Base-by-base conservation (phyloP, 2,329 filamentous ascomycete species). In the Fusarium praegraminearum region DNA sequence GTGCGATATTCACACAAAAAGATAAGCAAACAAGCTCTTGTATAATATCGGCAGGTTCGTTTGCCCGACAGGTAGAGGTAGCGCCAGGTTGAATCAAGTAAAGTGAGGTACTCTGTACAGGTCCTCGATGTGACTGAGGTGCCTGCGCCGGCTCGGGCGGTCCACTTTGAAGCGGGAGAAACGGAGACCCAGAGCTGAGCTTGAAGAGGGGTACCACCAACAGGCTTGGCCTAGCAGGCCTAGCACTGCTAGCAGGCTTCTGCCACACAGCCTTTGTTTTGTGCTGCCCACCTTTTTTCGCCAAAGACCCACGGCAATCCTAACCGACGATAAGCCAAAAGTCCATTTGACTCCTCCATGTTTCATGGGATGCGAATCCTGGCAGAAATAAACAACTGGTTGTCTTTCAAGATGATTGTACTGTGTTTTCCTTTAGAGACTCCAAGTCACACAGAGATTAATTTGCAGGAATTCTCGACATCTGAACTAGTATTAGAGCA, bases 81-180 rank as follows among this genome's bases (percentile, higher is more conserved):
- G 57, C 65, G 45, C 51, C 59, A 70, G 58, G 60, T 61, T 70
- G 41, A 56, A 70, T 67, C 40, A 59, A 59, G 65, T 32, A 63
- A 60, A 64, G 60, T 51, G 15, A 56, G 15, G 51, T 55, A 63
- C 22, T n/a, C 20, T 22, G 20, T 22, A 22, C 20, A 45, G 45
- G 49, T 47, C 38, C 28, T 69, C 55, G 60, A 28, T 44, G 26
- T 26, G 41, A 44, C 24, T 43, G 24, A 30, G 28, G 28, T 30
- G 28, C 28, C 28, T 30, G 28, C 28, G 28, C 28, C 28, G 11
- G 28, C 28, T 11, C 28, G 28, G 11, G 40, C 57, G 54, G 47
- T 56, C 67, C 67, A 70, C 62, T 54, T 54, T 54, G 61, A 58
- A 61, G 57, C 57, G 67, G 67, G 66, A 70, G 61, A 56, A 16